Evolutionary conservation across 352 stramenopile species (phyloP).

Genomic region (Poterioochromonas sp.): DNA sequence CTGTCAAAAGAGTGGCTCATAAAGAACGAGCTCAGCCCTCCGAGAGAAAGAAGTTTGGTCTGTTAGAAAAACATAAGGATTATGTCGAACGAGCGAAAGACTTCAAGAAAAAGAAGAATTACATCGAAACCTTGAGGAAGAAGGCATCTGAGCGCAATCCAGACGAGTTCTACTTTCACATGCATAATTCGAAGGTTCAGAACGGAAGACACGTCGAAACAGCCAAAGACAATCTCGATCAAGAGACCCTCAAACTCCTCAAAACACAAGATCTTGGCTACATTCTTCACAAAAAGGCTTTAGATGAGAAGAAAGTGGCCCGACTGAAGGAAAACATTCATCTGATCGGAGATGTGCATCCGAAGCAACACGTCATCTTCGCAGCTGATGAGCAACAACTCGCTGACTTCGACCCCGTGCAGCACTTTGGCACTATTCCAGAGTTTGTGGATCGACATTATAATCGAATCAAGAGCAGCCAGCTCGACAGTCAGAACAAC

Average conservation of each 20-base stretch:
- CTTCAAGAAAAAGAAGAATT: constrained; percentile 19
- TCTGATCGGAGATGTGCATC: constrained; percentile 53
- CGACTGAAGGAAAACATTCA: constrained; percentile 60
- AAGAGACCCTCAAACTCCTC: constrained; percentile 71
- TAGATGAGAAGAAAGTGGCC: constrained; percentile 58
- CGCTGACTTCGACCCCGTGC: constrained; percentile 66
- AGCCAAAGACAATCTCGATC: constrained; percentile 46
- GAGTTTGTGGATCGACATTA: constrained; percentile 57
- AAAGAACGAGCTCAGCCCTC: constrained; percentile 91
- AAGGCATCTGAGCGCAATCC: constrained; percentile 65
- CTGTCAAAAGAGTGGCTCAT: constrained; percentile 94
- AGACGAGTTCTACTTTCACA: constrained; percentile 98
- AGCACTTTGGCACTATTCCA: constrained; percentile 76
- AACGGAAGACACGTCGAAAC: not conserved
- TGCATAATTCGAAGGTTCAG: constrained; percentile 71
- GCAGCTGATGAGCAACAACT: constrained; percentile 64
- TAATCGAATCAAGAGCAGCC: constrained; percentile 52
- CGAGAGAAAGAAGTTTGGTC: constrained; percentile 76
- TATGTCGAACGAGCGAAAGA: constrained; percentile 83
- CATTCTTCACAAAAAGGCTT: constrained; percentile 62
- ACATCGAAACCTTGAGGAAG: not conserved
- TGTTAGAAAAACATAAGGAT: constrained; percentile 98
- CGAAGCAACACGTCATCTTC: constrained; percentile 86
- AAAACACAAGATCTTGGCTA: constrained; percentile 94
- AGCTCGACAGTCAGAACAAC: constrained; percentile 34